Percentiles rank a stretch among this genome's conserved stretches.
phyloP scores from a whole-genome alignment of 805 yeast species.

The Ogataea ramenticola region DNA sequence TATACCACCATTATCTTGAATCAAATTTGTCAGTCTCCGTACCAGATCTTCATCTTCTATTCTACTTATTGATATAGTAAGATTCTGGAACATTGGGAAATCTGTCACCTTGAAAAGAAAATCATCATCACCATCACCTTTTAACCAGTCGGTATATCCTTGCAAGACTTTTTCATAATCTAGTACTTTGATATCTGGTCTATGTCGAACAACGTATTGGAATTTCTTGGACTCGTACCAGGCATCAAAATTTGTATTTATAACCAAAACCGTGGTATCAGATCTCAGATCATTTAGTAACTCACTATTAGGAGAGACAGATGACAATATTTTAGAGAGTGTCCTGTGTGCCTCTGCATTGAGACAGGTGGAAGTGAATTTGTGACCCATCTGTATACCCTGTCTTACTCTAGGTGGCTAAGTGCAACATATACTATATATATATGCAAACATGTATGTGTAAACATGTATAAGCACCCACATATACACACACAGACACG shows the following conservation, averaged over 20 bases:
- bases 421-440: too few relatives aligned
- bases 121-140: constrained; percentile 30
- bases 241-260: constrained; percentile 14
- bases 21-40: constrained; percentile 22
- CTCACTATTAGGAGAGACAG: constrained; percentile 8
- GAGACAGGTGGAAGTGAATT: constrained; percentile 22
- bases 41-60: constrained; percentile 9
- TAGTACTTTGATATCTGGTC: constrained; percentile 54
- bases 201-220: constrained; percentile 36
- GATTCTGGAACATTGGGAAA: constrained; percentile 34
- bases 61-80: constrained; percentile 33
- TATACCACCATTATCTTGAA: constrained; percentile 40
- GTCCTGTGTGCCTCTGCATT: constrained; percentile 9
- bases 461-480: too few relatives aligned
- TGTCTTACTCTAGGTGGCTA: too few relatives aligned
- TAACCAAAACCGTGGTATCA: constrained; percentile 17
- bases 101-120: neutral
- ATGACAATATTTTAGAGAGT: constrained; percentile 9
- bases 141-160: constrained; percentile 46
- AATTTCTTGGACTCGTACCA: constrained; percentile 44
- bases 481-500: too few relatives aligned
- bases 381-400: neutral
- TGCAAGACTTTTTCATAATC: constrained; percentile 36
- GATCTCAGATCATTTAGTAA: constrained; percentile 21
- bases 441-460: too few relatives aligned